Conservation (phyloP, 2,329 filamentous ascomycete species). For the Aspergillus bombycis region DNA sequence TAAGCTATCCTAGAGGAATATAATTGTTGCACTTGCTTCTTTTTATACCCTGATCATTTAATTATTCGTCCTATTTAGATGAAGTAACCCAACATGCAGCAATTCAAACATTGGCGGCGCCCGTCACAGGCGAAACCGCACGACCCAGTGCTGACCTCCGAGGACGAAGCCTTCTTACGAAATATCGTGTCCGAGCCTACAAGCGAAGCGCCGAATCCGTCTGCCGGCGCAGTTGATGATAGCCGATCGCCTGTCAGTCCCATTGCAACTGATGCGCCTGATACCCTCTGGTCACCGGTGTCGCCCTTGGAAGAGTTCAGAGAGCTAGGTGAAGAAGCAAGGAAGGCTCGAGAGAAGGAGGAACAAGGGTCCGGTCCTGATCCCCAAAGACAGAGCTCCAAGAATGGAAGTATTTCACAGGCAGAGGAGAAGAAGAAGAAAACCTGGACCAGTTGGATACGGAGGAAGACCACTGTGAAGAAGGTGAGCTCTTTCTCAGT, state of each 20-base stretch:
- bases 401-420: conserved; percentile 19
- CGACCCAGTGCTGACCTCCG: conserved; percentile 58
- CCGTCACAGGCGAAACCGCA: conserved; percentile 35
- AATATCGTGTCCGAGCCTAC: conserved; percentile 51
- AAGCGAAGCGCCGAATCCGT: conserved; percentile 22
- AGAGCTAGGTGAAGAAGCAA: conserved; percentile 35
- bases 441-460: conserved; percentile 42
- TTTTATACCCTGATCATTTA: background rate
- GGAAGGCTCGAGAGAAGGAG: conserved; percentile 35
- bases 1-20: background rate
- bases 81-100: conserved; percentile 39
- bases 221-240: conserved; percentile 11
- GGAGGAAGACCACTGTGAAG: conserved; percentile 39
- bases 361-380: conserved; percentile 18
- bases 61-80: background rate
- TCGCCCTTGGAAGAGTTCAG: conserved; percentile 51
- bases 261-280: conserved; percentile 49
- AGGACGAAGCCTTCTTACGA: conserved; percentile 62
- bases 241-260: conserved; percentile 25
- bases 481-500: conserved; percentile 29
- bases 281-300: conserved; percentile 51
- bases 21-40: background rate
- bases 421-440: conserved; percentile 37
- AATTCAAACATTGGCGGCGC: conserved; percentile 45
- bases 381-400: conserved; percentile 18